Evolutionary conservation across 371 early-diverging fungal species (phyloP).

Genomic region (Cokeromyces recurvatus): DNA sequence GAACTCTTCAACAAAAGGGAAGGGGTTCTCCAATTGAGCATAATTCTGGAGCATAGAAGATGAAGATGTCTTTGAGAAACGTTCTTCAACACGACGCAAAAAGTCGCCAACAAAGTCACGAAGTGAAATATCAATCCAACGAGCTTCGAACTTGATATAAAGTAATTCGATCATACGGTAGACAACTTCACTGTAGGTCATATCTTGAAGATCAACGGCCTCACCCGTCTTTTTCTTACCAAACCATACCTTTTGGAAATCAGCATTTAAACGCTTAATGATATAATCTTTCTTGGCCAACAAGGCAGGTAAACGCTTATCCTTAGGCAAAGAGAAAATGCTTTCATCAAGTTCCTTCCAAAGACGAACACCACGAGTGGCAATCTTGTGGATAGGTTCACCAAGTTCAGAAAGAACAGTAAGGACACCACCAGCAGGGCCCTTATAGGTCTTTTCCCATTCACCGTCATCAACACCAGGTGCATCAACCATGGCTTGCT

Average conservation of each 20-base stretch:
- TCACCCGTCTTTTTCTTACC: constrained; percentile 79
- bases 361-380: constrained; percentile 89
- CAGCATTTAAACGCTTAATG: constrained; percentile 86
- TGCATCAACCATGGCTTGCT: constrained; percentile 88
- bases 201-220: constrained; percentile 78
- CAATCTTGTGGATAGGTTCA: constrained; percentile 97
- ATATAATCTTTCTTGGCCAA: constrained; percentile 89
- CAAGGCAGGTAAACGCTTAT: constrained; percentile 80
- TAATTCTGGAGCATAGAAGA: constrained; percentile 70
- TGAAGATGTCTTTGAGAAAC: constrained; percentile 64
- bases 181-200: constrained; percentile 92
- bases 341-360: constrained; percentile 96
- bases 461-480: constrained; percentile 84
- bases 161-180: constrained; percentile 80
- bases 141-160: constrained; percentile 72
- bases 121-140: constrained; percentile 87
- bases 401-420: constrained; percentile 94
- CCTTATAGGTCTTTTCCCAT: constrained; percentile 94
- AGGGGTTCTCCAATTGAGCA: constrained; percentile 67
- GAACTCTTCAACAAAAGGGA: constrained; percentile 66
- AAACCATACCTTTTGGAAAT: constrained; percentile 95
- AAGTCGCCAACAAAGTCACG: constrained; percentile 87
- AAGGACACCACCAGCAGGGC: constrained; percentile 87
- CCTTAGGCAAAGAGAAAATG: constrained; percentile 83
- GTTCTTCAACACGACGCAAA: constrained; percentile 86